phyloP scores from a whole-genome alignment of 2,329 filamentous ascomycete species.

The Xenoacremonium recifei region DNA sequence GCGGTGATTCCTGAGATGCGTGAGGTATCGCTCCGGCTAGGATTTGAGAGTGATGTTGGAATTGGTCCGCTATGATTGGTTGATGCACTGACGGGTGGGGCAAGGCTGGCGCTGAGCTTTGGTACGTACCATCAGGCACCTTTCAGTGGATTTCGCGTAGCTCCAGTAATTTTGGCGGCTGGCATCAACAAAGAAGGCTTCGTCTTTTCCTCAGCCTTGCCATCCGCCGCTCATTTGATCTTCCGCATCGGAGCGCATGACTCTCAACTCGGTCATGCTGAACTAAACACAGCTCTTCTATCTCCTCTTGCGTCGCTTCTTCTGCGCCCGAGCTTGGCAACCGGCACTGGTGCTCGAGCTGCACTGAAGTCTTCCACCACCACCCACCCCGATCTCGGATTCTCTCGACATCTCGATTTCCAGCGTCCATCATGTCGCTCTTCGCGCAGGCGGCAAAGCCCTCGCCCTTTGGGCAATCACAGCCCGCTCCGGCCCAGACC shows the following conservation, averaged over 20 bases:
- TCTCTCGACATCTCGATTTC: conserved; percentile 8
- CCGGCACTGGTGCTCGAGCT: too few relatives aligned
- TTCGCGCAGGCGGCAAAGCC: conserved; percentile 42
- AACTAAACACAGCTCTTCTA: too few relatives aligned
- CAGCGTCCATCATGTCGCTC: conserved; percentile 31
- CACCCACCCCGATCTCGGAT: conserved; percentile 10
- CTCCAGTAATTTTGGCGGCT: conserved; percentile 28
- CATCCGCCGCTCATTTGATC: too few relatives aligned
- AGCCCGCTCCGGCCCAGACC: conserved; percentile 32
- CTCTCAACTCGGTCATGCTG: too few relatives aligned
- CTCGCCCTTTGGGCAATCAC: conserved; percentile 38
- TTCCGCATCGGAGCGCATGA: too few relatives aligned
- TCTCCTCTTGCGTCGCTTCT: conserved; percentile 8
- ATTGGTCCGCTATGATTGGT: conserved; percentile 39
- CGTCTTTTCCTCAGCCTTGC: conserved; percentile 15
- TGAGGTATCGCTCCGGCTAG: conserved; percentile 27
- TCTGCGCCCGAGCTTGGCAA: too few relatives aligned
- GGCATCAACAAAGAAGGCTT: conserved; percentile 22
- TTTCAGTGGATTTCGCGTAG: conserved; percentile 26
- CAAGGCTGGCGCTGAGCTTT: conserved; percentile 34
- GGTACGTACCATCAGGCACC: conserved; percentile 6
- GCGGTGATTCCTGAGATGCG: conserved; percentile 26
- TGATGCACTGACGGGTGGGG: conserved; percentile 13
- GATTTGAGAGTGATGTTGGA: conserved; percentile 39
- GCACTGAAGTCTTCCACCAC: too few relatives aligned